Evolutionary conservation across 148 eudicot species (phyloP).

Genomic region (Heliosperma pusillum): DNA sequence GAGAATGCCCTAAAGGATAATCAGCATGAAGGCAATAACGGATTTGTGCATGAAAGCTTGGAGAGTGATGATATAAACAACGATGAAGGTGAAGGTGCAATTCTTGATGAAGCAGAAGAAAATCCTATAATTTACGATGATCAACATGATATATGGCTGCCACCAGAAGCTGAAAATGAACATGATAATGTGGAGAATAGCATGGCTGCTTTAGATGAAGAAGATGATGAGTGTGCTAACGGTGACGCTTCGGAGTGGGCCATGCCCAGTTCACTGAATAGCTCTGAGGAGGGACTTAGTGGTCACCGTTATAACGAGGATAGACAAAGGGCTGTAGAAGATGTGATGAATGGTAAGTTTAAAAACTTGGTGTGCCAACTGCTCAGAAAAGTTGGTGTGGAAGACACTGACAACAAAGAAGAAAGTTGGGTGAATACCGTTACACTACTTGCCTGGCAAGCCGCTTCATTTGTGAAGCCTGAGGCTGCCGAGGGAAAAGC

Average conservation of each 20-base stretch:
- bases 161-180: slow-evolving; percentile 69
- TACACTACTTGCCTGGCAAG: slow-evolving; percentile 79
- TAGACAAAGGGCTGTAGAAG: slow-evolving; percentile 52
- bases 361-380: slow-evolving; percentile 68
- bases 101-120: slow-evolving; percentile 35
- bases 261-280: slow-evolving; percentile 50
- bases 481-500: slow-evolving; percentile 60
- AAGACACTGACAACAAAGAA: slow-evolving; percentile 32
- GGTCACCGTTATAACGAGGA: slow-evolving; percentile 51
- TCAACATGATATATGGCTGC: slow-evolving; percentile 59
- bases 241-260: slow-evolving; percentile 61
- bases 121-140: slow-evolving; percentile 29
- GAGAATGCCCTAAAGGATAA: slow-evolving; percentile 18
- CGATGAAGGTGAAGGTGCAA: slow-evolving; percentile 23
- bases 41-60: slow-evolving; percentile 8
- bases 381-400: slow-evolving; percentile 54
- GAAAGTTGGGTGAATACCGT: slow-evolving; percentile 79
- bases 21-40: slow-evolving; percentile 16
- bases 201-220: slow-evolving; percentile 53
- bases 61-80: slow-evolving; percentile 10
- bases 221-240: slow-evolving; percentile 66
- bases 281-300: slow-evolving; percentile 42
- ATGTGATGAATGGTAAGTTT: slow-evolving; percentile 80
- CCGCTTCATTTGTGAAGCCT: slow-evolving; percentile 78
- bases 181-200: slow-evolving; percentile 57